Base-by-base conservation (phyloP, 106 monocot species). In the Phalaenopsis aphrodite region DNA sequence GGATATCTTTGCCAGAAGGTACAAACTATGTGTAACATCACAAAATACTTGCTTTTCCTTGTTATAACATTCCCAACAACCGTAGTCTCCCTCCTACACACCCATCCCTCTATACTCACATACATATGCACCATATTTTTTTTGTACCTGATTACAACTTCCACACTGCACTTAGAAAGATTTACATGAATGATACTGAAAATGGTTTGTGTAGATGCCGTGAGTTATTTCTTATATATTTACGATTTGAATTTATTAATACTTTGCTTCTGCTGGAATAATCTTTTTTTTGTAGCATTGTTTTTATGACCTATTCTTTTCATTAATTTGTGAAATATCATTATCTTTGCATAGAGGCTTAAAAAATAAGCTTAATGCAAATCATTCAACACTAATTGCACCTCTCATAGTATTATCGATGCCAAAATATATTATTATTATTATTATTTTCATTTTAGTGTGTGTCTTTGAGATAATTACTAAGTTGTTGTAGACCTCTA, bases 1-100 rank as follows among this genome's bases (percentile, higher is more conserved):
- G 93, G 89, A 66, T 86, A 95, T 72, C 91, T 95, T 82, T 95
- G 95, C 86, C 91, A 91, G 78, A 93, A 93, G 91, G 95, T 95
- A 78, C 18, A 23, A 43, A 65, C 11, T 42, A 19, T n/a, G 8
- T 42, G 18, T 4, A 74, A 5, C 74, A 42, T 42, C 1, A 1
- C 14, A 69, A 9, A 37, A 15, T 69, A 69, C 15, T 69, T 69
- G 14, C 39, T 69, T 69, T 69, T 3, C 52, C 12, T 12, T 52
- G 52, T 10, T 21, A 61, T 3, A 5, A 61, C 21, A 21, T 61
- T n/a, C 4, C n/a, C 61, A n/a, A 0, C 61, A 61, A 19, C 61
- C 61, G 0, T n/a, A 61, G n/a, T 18, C 61, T n/a, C n/a, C 18
- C 61, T 21, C 61, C 21, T 3, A n/a, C 2, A 18, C 21, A 8